phyloP scores from a whole-genome alignment of 495 filamentous ascomycete genomes.

The Talaromyces thailandensis region DNA sequence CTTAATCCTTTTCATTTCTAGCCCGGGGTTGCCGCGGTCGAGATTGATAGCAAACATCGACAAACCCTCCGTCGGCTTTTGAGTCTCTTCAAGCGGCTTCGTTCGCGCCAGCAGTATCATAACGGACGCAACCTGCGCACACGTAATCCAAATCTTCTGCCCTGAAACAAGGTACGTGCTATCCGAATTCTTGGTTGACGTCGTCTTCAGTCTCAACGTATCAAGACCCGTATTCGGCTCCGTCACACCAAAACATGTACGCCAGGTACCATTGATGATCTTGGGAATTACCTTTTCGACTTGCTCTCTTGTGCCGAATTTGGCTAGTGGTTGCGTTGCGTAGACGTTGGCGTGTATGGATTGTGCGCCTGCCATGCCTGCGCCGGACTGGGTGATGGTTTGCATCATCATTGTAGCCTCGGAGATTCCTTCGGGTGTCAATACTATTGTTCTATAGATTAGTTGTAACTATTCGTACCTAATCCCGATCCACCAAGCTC shows the following conservation, averaged over 20 bases:
- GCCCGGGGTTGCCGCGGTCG: constrained; percentile 41
- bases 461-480: constrained; percentile 33
- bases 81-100: constrained; percentile 53
- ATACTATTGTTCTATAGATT: neutral
- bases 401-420: constrained; percentile 85
- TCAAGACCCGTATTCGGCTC: constrained; percentile 64
- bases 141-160: constrained; percentile 81
- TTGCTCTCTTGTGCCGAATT: constrained; percentile 56
- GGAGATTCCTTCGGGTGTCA: constrained; percentile 42
- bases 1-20: constrained; percentile 61
- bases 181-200: constrained; percentile 37
- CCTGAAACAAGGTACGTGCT: constrained; percentile 52
- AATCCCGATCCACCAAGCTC: constrained; percentile 63
- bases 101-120: constrained; percentile 76
- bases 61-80: constrained; percentile 58
- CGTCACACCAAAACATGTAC: constrained; percentile 43
- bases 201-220: constrained; percentile 58
- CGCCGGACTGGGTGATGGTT: constrained; percentile 67
- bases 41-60: constrained; percentile 72
- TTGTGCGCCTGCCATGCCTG: constrained; percentile 71
- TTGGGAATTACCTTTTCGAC: constrained; percentile 52
- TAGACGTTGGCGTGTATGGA: constrained; percentile 72
- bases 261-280: constrained; percentile 58
- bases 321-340: constrained; percentile 66
- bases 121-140: constrained; percentile 64